Evolutionary conservation across 83 land plant genomes (phyloP), one percentile per base, ranked within the genome.

Genomic region (Isoetes engelmannii): DNA sequence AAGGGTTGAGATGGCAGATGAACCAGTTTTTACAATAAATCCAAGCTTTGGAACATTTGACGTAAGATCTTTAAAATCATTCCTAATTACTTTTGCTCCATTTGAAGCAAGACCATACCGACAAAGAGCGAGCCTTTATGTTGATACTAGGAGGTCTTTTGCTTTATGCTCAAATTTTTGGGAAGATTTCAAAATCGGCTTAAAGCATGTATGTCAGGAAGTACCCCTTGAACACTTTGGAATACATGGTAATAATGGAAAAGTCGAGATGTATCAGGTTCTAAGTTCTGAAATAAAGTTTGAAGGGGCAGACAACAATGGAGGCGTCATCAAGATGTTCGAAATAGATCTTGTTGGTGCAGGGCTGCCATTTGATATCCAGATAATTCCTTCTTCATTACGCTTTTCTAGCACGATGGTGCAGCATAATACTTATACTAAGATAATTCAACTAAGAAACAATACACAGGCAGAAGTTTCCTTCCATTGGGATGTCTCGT

Each of bases 41-140:
- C 62, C 62, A 12, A 12, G 62, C 62, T 59, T 12, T 59, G 62
- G 62, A 37, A 18, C 8, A 7, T 42, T 59, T 8, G 62, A 59
- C 18, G 12, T 42, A 12, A 37, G 28, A 18, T 12, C 20, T 19
- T 8, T 19, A 12, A 7, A 10, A 12, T 12, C 62, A 12, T 59
- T 59, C 19, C 28, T 12, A 12, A 3, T 59, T 59, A 59, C 62
- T 59, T 59, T 59, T 59, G 18, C 10, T 59, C 62, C 62, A 18
- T 8, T 19, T 8, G 62, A 59, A 59, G 28, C 28, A 8, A 18
- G 19, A 18, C 28, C 28, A 9, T 59, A 59, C 28, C 18, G 62
- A 18, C 62, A 59, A 18, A 20, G 4, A 18, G 62, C 62, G 9
- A 37, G 18, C 8, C 28, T 59, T 7, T 59, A 59, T 42, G 62